Percentiles rank a stretch among this genome's conserved stretches.
Evolutionary conservation across 1,284 basidiomycete genomes (phyloP).

Genomic region (Boletus holoroseus): DNA sequence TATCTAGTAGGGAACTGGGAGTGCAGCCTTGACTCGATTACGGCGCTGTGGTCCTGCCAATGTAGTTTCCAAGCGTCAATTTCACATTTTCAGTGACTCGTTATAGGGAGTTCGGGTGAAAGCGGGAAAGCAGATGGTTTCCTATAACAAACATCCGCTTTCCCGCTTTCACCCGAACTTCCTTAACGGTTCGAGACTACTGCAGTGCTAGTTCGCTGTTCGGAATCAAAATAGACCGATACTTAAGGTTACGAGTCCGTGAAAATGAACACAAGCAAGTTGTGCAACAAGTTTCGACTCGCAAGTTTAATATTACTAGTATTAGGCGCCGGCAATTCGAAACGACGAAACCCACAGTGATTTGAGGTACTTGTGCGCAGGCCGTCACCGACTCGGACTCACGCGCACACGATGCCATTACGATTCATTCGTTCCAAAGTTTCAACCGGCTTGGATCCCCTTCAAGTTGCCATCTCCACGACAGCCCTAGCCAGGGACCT

Average conservation of each 20-base stretch:
- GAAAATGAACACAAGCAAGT: background rate
- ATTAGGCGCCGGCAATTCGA: background rate
- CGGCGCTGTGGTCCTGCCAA: conserved; percentile 37
- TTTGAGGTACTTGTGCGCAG: background rate
- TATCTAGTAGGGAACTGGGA: too few relatives aligned
- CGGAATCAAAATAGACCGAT: background rate
- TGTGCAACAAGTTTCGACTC: background rate
- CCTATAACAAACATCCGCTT: too few relatives aligned
- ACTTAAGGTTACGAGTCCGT: background rate
- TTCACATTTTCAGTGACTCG: background rate
- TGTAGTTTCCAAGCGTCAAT: background rate
- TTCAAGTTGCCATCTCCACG: conserved; percentile 25
- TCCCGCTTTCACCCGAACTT: too few relatives aligned
- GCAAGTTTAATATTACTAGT: background rate
- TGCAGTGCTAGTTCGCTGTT: too few relatives aligned
- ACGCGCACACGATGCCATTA: conserved; percentile 22
- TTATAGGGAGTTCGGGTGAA: too few relatives aligned
- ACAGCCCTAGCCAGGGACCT: conserved; percentile 24
- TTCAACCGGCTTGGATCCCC: conserved; percentile 13
- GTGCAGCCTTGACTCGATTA: too few relatives aligned
- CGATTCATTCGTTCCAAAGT: conserved; percentile 28
- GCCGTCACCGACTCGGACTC: too few relatives aligned
- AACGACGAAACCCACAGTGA: background rate
- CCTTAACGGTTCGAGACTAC: too few relatives aligned
- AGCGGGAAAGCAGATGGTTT: too few relatives aligned